Conservation (phyloP, 176 grass and related monocot species). For the Coix lacrymajobi region DNA sequence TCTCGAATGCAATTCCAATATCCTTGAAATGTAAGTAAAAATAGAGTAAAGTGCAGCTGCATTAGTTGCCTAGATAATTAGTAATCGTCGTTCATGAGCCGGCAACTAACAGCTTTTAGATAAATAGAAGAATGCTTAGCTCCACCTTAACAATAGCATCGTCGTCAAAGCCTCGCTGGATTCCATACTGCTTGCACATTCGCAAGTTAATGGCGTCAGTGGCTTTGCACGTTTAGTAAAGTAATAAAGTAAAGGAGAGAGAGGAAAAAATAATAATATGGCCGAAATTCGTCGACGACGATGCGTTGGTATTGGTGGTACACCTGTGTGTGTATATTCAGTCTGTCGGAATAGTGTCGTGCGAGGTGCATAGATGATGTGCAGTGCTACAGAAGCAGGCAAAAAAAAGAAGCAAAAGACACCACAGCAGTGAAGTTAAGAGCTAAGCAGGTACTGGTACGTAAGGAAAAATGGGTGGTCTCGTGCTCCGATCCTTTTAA, state of each 20-base stretch:
- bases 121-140: not conserved
- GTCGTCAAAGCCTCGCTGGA: not conserved
- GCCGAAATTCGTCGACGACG: not conserved
- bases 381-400: not conserved
- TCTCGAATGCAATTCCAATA: not conserved
- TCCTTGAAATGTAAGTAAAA: too few relatives aligned
- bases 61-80: not conserved
- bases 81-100: not conserved
- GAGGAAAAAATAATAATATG: too few relatives aligned
- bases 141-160: not conserved
- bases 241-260: not conserved
- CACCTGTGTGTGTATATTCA: not conserved
- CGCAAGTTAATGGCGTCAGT: not conserved
- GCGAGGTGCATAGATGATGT: not conserved
- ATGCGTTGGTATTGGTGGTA: not conserved
- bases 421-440: not conserved
- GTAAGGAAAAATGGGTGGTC: not conserved
- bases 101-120: not conserved
- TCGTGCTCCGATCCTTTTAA: not conserved
- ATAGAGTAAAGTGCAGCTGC: too few relatives aligned
- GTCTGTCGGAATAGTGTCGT: not conserved
- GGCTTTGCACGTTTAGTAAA: not conserved
- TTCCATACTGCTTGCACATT: not conserved
- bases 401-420: conserved; percentile 4
- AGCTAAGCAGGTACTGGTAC: not conserved